Conservation (phyloP, 805 yeast genomes). For the Teunomyces pallodes region DNA sequence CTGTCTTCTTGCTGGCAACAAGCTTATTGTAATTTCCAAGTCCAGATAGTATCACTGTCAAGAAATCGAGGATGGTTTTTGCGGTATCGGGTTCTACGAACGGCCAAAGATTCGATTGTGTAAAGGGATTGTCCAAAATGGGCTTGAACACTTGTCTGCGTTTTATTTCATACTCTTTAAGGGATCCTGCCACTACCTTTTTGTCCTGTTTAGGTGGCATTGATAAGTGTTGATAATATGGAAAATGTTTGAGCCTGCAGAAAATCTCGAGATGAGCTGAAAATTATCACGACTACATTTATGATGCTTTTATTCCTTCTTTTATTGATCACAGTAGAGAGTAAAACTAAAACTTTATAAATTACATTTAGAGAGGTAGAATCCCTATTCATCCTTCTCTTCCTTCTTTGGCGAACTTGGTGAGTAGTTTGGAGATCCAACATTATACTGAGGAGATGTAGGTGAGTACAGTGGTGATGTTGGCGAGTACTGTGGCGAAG, state of each 20-base stretch:
- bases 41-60: conserved; percentile 31
- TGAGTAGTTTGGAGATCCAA: conserved; percentile 45
- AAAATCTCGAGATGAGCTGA: neutral
- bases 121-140: conserved; percentile 60
- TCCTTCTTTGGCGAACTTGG: conserved; percentile 40
- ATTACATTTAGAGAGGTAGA: neutral
- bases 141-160: conserved; percentile 63
- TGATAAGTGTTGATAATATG: neutral
- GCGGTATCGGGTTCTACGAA: conserved; percentile 39
- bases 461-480: conserved; percentile 49
- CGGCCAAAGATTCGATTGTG: conserved; percentile 44
- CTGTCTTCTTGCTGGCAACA: conserved; percentile 4
- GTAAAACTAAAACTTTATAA: neutral
- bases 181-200: conserved; percentile 27
- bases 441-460: conserved; percentile 43
- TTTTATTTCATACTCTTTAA: conserved; percentile 49
- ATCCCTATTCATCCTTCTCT: conserved; percentile 14
- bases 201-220: conserved; percentile 1
- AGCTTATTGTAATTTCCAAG: conserved; percentile 24
- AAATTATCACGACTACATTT: neutral
- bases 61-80: conserved; percentile 34
- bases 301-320: neutral
- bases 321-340: conserved; percentile 1
- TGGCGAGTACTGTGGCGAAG: conserved; percentile 25
- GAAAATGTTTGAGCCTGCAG: neutral